Conservation (phyloP, 2,329 filamentous ascomycete genomes). For the Aspergillus hortae region DNA sequence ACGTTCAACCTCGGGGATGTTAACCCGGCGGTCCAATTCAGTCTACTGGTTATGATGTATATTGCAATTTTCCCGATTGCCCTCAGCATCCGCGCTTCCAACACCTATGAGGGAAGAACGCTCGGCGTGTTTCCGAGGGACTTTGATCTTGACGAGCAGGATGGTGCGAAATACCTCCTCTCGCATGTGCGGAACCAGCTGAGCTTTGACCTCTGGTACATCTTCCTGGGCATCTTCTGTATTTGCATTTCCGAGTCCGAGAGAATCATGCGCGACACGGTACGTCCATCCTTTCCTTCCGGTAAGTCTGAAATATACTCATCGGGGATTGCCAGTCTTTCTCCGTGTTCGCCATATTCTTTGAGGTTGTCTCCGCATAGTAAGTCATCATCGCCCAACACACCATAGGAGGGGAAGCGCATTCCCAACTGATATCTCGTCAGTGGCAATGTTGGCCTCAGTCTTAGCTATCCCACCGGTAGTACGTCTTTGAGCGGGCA, state of each 20-base stretch:
- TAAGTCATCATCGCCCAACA: constrained; percentile 17
- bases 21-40: constrained; percentile 55
- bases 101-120: constrained; percentile 59
- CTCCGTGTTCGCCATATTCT: constrained; percentile 54
- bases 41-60: constrained; percentile 65
- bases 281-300: constrained; percentile 17
- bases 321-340: constrained; percentile 29
- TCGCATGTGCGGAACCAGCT: constrained; percentile 60
- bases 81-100: constrained; percentile 59
- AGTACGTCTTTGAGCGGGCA: constrained; percentile 36
- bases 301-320: not conserved
- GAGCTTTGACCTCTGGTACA: constrained; percentile 63
- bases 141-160: constrained; percentile 17
- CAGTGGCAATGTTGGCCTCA: constrained; percentile 32
- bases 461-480: constrained; percentile 27
- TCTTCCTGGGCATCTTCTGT: constrained; percentile 56
- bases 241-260: constrained; percentile 55
- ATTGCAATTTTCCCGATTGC: constrained; percentile 60
- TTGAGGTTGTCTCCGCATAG: constrained; percentile 42
- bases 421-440: not conserved
- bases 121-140: constrained; percentile 52
- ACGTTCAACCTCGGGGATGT: constrained; percentile 53
- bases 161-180: constrained; percentile 41
- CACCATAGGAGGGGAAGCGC: not conserved
- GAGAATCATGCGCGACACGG: constrained; percentile 21